Conservation (phyloP, 371 early-diverging fungal species). For the Mucor velutinosus region DNA sequence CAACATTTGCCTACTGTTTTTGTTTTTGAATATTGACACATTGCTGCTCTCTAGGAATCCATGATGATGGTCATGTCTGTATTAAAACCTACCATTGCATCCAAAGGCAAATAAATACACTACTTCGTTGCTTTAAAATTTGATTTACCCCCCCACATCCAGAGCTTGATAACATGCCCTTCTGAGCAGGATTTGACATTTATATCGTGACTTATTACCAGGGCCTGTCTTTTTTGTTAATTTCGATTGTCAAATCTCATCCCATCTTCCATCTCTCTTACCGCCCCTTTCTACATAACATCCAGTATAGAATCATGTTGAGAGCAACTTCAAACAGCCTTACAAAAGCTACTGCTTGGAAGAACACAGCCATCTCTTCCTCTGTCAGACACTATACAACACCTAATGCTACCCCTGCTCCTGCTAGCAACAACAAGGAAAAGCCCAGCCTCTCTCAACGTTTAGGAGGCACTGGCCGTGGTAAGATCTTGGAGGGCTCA, state of each 20-base stretch:
- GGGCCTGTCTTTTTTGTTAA: conserved; percentile 4
- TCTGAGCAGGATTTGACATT: conserved; percentile 1
- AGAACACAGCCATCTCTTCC: conserved; percentile 8
- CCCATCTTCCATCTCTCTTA: background rate
- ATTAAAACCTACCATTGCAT: conserved; percentile 27
- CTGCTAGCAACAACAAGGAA: background rate
- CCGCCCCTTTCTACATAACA: background rate
- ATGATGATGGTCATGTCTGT: conserved; percentile 39
- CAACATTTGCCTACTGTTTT: background rate
- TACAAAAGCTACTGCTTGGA: background rate
- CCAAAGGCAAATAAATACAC: conserved; percentile 26
- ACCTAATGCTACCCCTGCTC: conserved; percentile 4
- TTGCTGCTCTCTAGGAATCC: conserved; percentile 25
- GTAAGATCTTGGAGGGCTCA: conserved; percentile 23
- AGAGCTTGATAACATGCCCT: background rate
- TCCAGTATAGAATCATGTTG: conserved; percentile 11
- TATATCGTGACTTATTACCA: conserved; percentile 3
- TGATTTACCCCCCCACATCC: background rate
- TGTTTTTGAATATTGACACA: background rate
- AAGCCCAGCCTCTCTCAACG: conserved; percentile 28
- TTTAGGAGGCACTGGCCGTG: conserved; percentile 47
- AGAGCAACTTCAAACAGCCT: conserved; percentile 11
- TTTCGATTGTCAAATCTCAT: background rate
- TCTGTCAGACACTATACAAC: conserved; percentile 4
- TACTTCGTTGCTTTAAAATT: background rate